Base-by-base conservation (phyloP, 2,329 filamentous ascomycete species). In the Cladosporium sp. region DNA sequence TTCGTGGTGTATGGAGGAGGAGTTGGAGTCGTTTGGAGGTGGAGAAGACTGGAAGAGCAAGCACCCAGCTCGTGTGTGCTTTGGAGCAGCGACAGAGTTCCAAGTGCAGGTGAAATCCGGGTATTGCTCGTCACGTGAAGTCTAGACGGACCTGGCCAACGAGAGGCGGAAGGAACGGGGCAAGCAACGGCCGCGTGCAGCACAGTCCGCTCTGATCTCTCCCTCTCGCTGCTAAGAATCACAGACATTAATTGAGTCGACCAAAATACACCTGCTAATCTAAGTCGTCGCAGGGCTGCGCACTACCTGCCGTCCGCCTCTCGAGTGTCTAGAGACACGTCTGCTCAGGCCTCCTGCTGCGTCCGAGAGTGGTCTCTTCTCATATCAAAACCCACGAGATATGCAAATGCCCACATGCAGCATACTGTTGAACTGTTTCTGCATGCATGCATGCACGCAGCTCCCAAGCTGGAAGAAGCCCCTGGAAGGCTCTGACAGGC, bases 1-100 rank as follows among this genome's bases (percentile, higher is more conserved):
- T 66, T 59, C n/a, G 41, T 47, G 55, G 65, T 60, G 65, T 60
- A 62, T 36, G 64, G 63, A 54, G 65, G 44, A 49, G 64, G 63
- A 41, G 54, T 65, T 60, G 62, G 67, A 66, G 54, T 47, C 51
- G 51, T 44, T 54, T 41, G 51, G 51, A 44, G 51, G 51, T 32
- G 61, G 61, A 64, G 51, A 26, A 44, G 57, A 41, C 34, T 32
- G n/a, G 36, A 21, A 52, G 36, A 52, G 51, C 60, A 54, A 52
- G 51, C 60, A 54, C 34, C 58, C 60, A 63, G 49, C 60, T 63
- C 60, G 60, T 63, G 60, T 63, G 60, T 63, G 60, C 60, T 63
- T 63, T 55, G 24, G 24, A 55, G 52, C 36, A 55, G 61, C 38
- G 58, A 60, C 30, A 52, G 59, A 51, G 49, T 47, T 30, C 28